Evolutionary conservation across 805 yeast genomes (phyloP).

Genomic region (Barnettozyma vustinii): DNA sequence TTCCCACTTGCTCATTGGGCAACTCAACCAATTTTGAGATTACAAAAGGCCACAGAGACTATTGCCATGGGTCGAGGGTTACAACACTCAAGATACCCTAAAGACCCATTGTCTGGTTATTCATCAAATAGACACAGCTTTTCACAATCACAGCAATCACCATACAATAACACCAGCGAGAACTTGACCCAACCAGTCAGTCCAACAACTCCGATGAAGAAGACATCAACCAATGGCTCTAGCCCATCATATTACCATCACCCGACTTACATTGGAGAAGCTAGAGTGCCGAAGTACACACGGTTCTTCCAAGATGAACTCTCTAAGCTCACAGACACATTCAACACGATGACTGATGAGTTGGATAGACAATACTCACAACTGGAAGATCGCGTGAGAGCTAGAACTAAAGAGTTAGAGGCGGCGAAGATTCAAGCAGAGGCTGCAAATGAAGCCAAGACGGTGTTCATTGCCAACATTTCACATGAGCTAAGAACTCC

Average conservation of each 20-base stretch:
- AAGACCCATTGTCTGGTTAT: conserved; percentile 10
- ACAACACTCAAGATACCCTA: conserved; percentile 16
- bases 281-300: conserved; percentile 41
- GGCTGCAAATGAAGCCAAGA: conserved; percentile 93
- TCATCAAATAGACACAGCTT: conserved; percentile 12
- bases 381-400: conserved; percentile 81
- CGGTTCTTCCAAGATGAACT: conserved; percentile 74
- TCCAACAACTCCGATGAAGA: conserved; percentile 1
- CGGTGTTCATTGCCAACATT: conserved; percentile 87
- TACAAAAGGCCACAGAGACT: conserved; percentile 75
- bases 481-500: conserved; percentile 96
- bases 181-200: not conserved
- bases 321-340: conserved; percentile 81
- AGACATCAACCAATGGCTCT: not conserved
- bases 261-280: conserved; percentile 31
- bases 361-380: conserved; percentile 77
- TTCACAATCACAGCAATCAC: not conserved
- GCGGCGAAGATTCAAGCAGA: conserved; percentile 87
- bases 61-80: conserved; percentile 39
- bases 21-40: conserved; percentile 72
- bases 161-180: conserved; percentile 3
- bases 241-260: conserved; percentile 12
- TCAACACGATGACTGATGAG: conserved; percentile 87
- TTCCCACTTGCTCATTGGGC: conserved; percentile 81
- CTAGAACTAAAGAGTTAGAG: conserved; percentile 83